Conservation (phyloP, 2,329 filamentous ascomycete species). For the Samsoniella hepiali region DNA sequence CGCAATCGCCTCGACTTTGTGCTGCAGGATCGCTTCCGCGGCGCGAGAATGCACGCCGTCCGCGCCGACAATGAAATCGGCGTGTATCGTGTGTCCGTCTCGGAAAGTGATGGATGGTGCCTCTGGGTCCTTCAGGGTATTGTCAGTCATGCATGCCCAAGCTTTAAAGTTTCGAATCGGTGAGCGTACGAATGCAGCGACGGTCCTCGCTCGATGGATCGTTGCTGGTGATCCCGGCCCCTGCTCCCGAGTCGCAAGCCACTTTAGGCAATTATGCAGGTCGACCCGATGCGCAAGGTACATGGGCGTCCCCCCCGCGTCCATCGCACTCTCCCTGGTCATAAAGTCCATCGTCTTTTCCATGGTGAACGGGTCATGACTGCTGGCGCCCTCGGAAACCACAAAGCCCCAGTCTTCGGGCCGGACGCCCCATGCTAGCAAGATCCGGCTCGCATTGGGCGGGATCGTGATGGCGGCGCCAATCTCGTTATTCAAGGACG, state of each 20-base stretch:
- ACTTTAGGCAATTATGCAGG: constrained; percentile 35
- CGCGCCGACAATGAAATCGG: constrained; percentile 33
- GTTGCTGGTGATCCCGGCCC: constrained; percentile 27
- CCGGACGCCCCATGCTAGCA: constrained; percentile 37
- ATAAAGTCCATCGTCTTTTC: constrained; percentile 17
- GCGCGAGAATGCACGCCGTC: constrained; percentile 42
- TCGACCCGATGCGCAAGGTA: constrained; percentile 41
- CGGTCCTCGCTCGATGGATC: constrained; percentile 26
- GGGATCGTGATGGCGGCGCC: constrained; percentile 39
- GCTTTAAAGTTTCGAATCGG: neutral
- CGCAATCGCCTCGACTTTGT: constrained; percentile 26
- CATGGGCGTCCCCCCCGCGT: constrained; percentile 30
- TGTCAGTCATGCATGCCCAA: neutral
- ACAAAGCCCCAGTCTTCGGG: constrained; percentile 29
- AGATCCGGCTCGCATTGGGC: constrained; percentile 36
- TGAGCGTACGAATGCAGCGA: constrained; percentile 16
- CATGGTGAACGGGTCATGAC: constrained; percentile 28
- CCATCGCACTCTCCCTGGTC: constrained; percentile 21
- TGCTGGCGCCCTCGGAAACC: constrained; percentile 15
- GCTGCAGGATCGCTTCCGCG: constrained; percentile 28
- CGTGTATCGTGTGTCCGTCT: constrained; percentile 27
- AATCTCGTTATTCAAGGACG: constrained; percentile 34
- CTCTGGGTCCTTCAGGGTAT: constrained; percentile 23
- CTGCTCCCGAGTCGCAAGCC: constrained; percentile 30
- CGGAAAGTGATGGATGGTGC: constrained; percentile 29